phyloP scores from a whole-genome alignment of 345 rosid species.

The Syzygium jambos region DNA sequence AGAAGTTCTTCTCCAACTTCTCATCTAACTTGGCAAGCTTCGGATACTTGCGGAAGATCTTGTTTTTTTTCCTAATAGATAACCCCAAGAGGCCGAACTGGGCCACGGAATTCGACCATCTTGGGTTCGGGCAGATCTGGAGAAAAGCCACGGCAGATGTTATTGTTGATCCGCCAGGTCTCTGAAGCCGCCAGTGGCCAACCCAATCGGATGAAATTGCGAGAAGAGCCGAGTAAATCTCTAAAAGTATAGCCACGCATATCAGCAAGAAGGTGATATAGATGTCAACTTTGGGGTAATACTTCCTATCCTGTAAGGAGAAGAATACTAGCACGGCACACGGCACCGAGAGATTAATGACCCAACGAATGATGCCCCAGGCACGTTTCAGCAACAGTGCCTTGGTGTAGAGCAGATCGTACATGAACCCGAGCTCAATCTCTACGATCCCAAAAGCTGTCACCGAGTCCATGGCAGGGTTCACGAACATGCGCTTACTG shows the following conservation, averaged over 20 bases:
- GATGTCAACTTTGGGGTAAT: background rate
- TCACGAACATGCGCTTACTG: background rate
- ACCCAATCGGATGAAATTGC: background rate
- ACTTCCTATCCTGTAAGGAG: background rate
- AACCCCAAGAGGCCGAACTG: background rate
- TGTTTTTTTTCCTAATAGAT: background rate
- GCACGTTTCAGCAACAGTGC: background rate
- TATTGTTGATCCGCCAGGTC: rapidly evolving
- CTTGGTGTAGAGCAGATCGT: background rate
- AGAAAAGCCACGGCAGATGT: background rate
- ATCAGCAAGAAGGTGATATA: background rate
- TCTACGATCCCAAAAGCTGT: rapidly evolving
- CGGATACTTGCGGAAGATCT: background rate
- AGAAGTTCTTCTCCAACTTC: background rate
- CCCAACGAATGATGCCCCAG: background rate
- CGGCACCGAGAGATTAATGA: background rate
- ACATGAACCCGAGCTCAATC: background rate
- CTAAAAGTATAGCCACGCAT: background rate
- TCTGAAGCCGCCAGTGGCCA: background rate
- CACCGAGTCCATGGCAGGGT: rapidly evolving
- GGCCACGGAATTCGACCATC: background rate
- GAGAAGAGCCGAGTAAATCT: background rate
- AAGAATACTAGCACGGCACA: background rate
- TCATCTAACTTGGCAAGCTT: background rate
- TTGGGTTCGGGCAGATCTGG: rapidly evolving